Evolutionary conservation across 139 green algal genomes (phyloP).

Genomic region (Chlamydomonas eustigma): DNA sequence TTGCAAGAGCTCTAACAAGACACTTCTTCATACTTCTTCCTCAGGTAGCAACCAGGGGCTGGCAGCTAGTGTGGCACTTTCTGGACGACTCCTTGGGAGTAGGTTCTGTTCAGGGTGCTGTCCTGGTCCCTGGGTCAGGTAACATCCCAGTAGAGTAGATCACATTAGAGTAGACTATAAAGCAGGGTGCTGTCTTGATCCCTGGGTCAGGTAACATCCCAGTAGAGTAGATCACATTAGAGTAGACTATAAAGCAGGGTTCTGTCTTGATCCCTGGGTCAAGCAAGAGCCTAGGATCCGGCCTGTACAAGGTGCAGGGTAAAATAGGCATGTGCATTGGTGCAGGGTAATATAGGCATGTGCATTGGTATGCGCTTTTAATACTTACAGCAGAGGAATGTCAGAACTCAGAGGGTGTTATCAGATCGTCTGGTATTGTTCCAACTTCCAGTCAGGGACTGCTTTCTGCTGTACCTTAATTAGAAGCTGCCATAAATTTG

Average conservation of each 20-base stretch:
- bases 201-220: neutral
- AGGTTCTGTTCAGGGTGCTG: neutral
- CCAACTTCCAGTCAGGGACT: no score
- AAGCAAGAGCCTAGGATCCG: no score
- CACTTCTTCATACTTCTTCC: neutral
- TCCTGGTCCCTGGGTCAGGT: neutral
- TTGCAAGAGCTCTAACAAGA: neutral
- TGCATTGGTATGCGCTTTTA: no score
- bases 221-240: neutral
- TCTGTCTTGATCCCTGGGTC: no score
- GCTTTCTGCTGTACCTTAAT: no score
- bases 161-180: neutral
- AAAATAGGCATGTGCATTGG: no score
- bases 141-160: neutral
- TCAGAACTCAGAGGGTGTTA: no score
- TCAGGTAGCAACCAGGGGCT: neutral
- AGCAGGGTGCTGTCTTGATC: neutral
- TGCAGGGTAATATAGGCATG: no score
- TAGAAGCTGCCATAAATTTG: no score
- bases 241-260: neutral
- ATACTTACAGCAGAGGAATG: no score
- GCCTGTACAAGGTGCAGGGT: neutral
- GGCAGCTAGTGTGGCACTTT: constrained; percentile 1
- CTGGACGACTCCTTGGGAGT: neutral
- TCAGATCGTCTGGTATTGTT: no score